Evolutionary conservation across 2,329 filamentous ascomycete species (phyloP), one percentile per base, ranked within the genome.

Genomic region (Exserohilum turcica): DNA sequence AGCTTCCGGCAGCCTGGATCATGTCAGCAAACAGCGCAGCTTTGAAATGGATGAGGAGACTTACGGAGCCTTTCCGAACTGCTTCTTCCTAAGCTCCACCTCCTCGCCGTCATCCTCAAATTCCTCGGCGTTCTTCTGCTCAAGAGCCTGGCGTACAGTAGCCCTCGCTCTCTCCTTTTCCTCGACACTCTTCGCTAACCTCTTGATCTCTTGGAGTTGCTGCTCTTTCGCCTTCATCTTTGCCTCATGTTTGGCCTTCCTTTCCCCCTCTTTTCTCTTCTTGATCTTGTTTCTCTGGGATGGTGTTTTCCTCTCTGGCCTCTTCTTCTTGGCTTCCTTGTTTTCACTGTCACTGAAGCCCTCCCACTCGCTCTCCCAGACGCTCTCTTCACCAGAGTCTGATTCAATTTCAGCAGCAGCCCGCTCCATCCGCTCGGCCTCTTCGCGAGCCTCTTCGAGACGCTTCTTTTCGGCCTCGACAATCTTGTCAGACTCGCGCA

Each of bases 261-360:
- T 83, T 77, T 97, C 92, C 47, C 90, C 89, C 69, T 92, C 91
- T 79, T 96, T 97, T 72, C 91, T 86, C 58, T 91, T 84, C 80
- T 92, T 91, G 67, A 90, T 87, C 73, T 88, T 92, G 78, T 97
- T 97, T 57, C 92, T 83, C 76, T 97, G 90, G 0, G 86, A 82
- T 44, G 87, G 89, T 2, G 91, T 95, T 80, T 97, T 97, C 67
- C 93, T 83, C 75, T 90, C 84, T 2, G 90, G 88, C 54, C 87
- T 82, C 78, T 96, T 96, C 56, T 84, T 84, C 67, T 84, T 86
- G 47, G 86, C 76, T 69, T 83, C 79, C 57, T 90, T 88, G 13
- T 72, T 71, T 19, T 77, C 76, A 12, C 66, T 66, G 21, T 74
- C 77, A 54, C 77, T 80, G 54, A 80, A 78, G 8, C 83, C 84